phyloP scores from a whole-genome alignment of 2,329 filamentous ascomycete genomes.

The Alternaria dauci region DNA sequence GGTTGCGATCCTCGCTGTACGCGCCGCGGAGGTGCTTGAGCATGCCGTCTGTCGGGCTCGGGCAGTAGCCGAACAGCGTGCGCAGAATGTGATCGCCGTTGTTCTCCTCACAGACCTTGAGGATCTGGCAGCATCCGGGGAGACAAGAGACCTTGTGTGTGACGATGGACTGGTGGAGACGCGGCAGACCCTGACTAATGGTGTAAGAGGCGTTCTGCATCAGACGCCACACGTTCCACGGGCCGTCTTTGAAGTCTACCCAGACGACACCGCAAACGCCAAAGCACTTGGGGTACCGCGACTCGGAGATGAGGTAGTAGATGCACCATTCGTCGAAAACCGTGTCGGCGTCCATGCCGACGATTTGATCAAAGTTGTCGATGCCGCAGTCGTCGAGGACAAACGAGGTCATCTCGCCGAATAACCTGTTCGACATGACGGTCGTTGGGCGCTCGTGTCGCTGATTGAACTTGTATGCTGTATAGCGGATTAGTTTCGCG shows the following conservation, averaged over 20 bases:
- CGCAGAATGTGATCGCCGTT: slow-evolving; percentile 41
- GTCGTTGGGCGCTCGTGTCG: slow-evolving; percentile 45
- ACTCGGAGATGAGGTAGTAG: slow-evolving; percentile 28
- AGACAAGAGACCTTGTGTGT: slow-evolving; percentile 62
- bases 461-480: slow-evolving; percentile 58
- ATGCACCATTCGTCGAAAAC: slow-evolving; percentile 59
- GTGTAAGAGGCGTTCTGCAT: slow-evolving; percentile 60
- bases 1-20: slow-evolving; percentile 61
- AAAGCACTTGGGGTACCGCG: slow-evolving; percentile 39
- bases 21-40: slow-evolving; percentile 60
- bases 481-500: too few species aligned
- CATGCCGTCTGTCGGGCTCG: slow-evolving; percentile 60
- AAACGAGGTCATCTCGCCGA: slow-evolving; percentile 19
- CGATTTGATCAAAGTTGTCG: slow-evolving; percentile 16
- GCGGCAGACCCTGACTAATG: slow-evolving; percentile 45
- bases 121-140: slow-evolving; percentile 61
- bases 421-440: slow-evolving; percentile 19
- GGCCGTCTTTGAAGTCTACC: slow-evolving; percentile 56
- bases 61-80: slow-evolving; percentile 59
- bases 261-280: slow-evolving; percentile 61
- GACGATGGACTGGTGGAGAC: slow-evolving; percentile 60
- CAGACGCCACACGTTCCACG: slow-evolving; percentile 53
- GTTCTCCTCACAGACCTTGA: slow-evolving; percentile 60
- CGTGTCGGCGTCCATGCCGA: slow-evolving; percentile 48
- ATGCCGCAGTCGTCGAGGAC: slow-evolving; percentile 14